A percentile compares a stretch with the other conserved stretches of the same genome.
Evolutionary conservation across 106 monocot species (phyloP).

Genomic region (Platanthera guangdongensis): DNA sequence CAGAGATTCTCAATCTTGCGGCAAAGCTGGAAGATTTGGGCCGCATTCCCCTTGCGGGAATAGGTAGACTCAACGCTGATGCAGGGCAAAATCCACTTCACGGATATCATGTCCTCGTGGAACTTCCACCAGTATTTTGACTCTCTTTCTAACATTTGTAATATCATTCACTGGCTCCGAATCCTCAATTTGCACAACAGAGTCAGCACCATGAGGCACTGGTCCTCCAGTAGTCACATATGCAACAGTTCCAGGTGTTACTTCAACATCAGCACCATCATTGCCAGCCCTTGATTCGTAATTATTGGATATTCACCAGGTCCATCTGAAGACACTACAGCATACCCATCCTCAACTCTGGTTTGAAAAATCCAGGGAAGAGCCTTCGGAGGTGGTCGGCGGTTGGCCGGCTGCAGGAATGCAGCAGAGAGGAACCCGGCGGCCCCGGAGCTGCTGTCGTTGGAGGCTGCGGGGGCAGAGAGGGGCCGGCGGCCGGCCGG

Average conservation of each 20-base stretch:
- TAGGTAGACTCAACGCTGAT: no score
- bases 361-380: no score
- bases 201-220: slow-evolving; percentile 88
- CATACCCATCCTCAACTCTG: slow-evolving; percentile 99
- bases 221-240: slow-evolving; percentile 99
- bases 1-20: no score
- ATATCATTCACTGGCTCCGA: slow-evolving; percentile 36
- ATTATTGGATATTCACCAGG: slow-evolving; percentile 86
- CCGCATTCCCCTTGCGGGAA: no score
- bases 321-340: slow-evolving; percentile 87
- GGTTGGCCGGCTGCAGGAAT: no score
- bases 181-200: slow-evolving; percentile 94
- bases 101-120: slow-evolving; percentile 65
- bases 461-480: no score
- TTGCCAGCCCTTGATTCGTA: slow-evolving; percentile 85
- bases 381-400: no score
- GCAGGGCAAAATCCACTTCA: no score
- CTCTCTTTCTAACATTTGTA: slow-evolving; percentile 37
- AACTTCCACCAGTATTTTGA: slow-evolving; percentile 55
- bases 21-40: no score
- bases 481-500: no score
- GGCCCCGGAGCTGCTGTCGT: no score
- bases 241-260: slow-evolving; percentile 70
- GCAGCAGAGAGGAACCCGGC: no score
- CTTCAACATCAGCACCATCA: slow-evolving; percentile 51